Evolutionary conservation across 768 basidiomycete species (phyloP), one percentile per base, ranked within the genome.

Genomic region (Postia placenta): DNA sequence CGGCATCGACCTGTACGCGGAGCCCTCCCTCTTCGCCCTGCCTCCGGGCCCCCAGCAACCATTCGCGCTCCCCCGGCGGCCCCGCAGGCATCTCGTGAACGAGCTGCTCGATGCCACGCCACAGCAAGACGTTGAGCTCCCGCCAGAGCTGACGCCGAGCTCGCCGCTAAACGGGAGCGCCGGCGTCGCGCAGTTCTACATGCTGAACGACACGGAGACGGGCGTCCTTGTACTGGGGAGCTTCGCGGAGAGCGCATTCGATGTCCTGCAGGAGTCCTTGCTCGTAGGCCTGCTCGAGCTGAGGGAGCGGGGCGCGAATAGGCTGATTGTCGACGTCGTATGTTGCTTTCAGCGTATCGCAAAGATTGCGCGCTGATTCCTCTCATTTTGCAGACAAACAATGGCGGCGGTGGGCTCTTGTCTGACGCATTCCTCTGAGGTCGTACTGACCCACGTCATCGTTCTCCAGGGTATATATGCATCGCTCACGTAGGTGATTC

Each of bases 211-310:
- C 52, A 69, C 68, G 19, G 69, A 63, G 47, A 81, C 79, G 3
- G 80, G 80, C 33, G 74, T 81, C 11, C 65, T 81, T 30, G 76
- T 78, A 4, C 69, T 82, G 4, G 79, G 80, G 15, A 80, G 78
- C 60, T 82, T 82, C 62, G 73, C 75, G 1, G 76, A 73, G 2
- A 60, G 56, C 33, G 67, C 68, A 50, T 76, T 74, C 52, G 61
- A 61, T 26, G 50, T 50, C 5, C 75, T 81, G 53, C 65, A 73
- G 47, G 50, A 58, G 27, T 67, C 69, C 30, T 55, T 84, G 42
- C 49, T 81, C 41, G 59, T 64, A 15, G 80, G 80, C 9, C 56
- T 81, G 51, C 56, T 69, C 45, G 70, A 67, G 12, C 59, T 82
- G 54, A 80, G 73, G 59, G 57, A 57, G 22, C 47, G 60, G 45